phyloP scores from a whole-genome alignment of 1,139 yeast genomes.

The Debaryomyces coudertii region DNA sequence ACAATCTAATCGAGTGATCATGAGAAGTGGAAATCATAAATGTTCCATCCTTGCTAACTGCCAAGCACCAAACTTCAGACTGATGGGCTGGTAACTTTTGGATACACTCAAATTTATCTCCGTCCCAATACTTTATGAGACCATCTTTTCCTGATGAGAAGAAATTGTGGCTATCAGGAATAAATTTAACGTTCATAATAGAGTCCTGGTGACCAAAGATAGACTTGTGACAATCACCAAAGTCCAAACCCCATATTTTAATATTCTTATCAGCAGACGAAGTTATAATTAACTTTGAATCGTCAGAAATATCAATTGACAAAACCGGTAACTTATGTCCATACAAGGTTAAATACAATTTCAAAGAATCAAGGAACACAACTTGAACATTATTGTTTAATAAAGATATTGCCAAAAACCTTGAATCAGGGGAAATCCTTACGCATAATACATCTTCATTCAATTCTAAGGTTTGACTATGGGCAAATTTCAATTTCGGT shows the following conservation, averaged over 20 bases:
- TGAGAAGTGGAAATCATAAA: slow-evolving; percentile 87
- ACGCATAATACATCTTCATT: slow-evolving; percentile 84
- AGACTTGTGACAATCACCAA: slow-evolving; percentile 97
- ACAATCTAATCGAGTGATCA: slow-evolving; percentile 87
- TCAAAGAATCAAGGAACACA: slow-evolving; percentile 81
- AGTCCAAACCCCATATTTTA: slow-evolving; percentile 97
- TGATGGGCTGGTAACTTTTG: slow-evolving; percentile 89
- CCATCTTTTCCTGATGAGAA: slow-evolving; percentile 92
- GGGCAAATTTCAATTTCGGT: slow-evolving; percentile 62
- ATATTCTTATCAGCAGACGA: slow-evolving; percentile 97
- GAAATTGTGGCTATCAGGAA: slow-evolving; percentile 84
- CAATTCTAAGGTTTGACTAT: slow-evolving; percentile 79
- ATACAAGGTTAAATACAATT: slow-evolving; percentile 83
- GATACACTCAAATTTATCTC: slow-evolving; percentile 91
- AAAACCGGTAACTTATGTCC: slow-evolving; percentile 96
- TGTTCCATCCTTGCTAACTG: slow-evolving; percentile 71
- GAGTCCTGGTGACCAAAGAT: slow-evolving; percentile 97
- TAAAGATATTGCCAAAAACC: slow-evolving; percentile 77
- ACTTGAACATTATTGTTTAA: slow-evolving; percentile 94
- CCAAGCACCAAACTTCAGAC: slow-evolving; percentile 90
- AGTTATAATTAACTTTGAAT: slow-evolving; percentile 83
- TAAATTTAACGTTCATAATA: slow-evolving; percentile 82
- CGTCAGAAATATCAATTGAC: slow-evolving; percentile 85
- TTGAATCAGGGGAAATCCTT: slow-evolving; percentile 79
- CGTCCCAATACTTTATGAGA: slow-evolving; percentile 94